A percentile compares a stretch with the other conserved stretches of the same genome.
Conservation (phyloP, 2,329 filamentous ascomycete species). For the Fusarium sp. region DNA sequence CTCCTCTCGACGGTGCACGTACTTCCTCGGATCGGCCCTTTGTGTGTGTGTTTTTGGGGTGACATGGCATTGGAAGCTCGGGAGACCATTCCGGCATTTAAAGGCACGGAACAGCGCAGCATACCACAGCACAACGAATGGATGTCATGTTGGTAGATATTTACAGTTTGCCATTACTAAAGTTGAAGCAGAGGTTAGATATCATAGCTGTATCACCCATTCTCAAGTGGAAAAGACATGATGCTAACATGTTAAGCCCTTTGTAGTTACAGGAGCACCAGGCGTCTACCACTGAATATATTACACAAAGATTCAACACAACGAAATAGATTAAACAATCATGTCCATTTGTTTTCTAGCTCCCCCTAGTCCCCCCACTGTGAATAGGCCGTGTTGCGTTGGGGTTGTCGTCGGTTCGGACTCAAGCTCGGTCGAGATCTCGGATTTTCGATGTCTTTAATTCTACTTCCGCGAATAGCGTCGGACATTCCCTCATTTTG, state of each 20-base stretch:
- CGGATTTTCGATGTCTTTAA: constrained; percentile 28
- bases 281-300: no score
- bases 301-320: neutral
- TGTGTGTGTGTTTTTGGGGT: constrained; percentile 9
- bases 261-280: no score
- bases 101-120: no score
- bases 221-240: neutral
- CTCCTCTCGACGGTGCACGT: neutral
- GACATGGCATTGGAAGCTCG: no score
- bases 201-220: neutral
- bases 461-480: constrained; percentile 12
- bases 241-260: neutral
- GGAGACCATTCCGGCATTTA: constrained; percentile 13
- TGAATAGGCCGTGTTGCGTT: constrained; percentile 2
- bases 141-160: constrained; percentile 4
- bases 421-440: constrained; percentile 29
- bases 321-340: no score
- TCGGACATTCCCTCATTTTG: constrained; percentile 3
- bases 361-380: neutral
- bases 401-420: constrained; percentile 26
- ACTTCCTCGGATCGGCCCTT: constrained; percentile 32
- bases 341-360: no score
- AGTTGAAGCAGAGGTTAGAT: no score
- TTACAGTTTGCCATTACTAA: constrained; percentile 28
- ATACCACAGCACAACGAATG: neutral